These are phyloP conservation scores for Lactarius sp. DNA, from an alignment of 768 basidiomycete genomes.

Conservation along the genomic window DNA sequence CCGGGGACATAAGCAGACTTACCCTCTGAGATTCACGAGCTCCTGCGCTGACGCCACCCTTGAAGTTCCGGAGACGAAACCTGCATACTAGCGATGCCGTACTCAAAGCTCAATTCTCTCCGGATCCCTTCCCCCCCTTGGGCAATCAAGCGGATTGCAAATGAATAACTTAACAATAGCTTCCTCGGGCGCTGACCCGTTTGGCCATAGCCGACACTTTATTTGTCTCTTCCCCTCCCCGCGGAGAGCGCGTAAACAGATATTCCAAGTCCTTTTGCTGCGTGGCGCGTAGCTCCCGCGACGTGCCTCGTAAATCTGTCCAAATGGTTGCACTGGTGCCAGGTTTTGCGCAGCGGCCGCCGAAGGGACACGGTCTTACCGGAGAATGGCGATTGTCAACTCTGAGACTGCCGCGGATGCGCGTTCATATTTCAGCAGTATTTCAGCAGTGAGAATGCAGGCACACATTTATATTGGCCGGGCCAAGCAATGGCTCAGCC, in stretches of 20 bases:
- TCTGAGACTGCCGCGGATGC: constrained; percentile 3
- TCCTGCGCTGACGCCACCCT: not conserved
- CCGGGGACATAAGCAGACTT: not conserved
- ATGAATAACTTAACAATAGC: not conserved
- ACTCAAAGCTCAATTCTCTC: not conserved
- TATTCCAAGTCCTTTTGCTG: not conserved
- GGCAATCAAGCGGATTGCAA: not conserved
- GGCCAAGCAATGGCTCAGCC: not conserved
- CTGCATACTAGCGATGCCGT: not conserved
- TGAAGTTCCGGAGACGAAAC: not conserved
- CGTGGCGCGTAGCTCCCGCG: too few relatives aligned
- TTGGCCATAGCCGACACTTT: not conserved
- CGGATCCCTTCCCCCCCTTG: not conserved
- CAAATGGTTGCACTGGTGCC: not conserved
- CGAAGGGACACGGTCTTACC: not conserved
- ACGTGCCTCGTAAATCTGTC: not conserved
- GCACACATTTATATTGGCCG: not conserved
- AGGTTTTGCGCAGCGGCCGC: not conserved
- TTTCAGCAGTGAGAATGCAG: too few relatives aligned
- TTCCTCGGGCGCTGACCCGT: not conserved
- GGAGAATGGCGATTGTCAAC: constrained; percentile 8
- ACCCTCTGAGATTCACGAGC: not conserved
- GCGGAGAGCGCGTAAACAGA: constrained; percentile 1
- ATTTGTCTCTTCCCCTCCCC: not conserved
- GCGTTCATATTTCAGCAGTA: not conserved